Conservation (phyloP, 2,329 filamentous ascomycete species). For the Cladophialophora yegresii region DNA sequence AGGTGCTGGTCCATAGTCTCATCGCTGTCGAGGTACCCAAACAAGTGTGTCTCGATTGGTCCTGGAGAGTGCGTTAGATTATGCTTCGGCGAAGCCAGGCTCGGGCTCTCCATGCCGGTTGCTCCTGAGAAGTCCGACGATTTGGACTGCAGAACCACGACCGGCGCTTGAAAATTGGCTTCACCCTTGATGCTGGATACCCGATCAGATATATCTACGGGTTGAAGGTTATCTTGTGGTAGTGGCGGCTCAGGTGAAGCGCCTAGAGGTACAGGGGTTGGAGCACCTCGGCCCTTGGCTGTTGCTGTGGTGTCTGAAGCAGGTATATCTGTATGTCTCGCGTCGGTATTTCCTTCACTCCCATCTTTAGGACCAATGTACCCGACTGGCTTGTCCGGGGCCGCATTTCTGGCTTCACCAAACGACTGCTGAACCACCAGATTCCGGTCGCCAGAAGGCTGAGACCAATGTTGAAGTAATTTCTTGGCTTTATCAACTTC, state of each 20-base stretch:
- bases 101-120: not conserved
- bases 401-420: not conserved
- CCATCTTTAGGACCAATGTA: not conserved
- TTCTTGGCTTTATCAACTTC: constrained; percentile 1
- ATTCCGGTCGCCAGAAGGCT: not conserved
- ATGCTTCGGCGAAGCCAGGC: not conserved
- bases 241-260: not conserved
- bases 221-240: not conserved
- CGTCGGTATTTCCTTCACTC: not conserved
- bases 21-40: constrained; percentile 11
- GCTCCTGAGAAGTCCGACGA: not conserved
- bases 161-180: not conserved
- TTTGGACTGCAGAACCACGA: not conserved
- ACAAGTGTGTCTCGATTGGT: not conserved
- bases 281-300: not conserved
- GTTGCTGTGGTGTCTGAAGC: not conserved
- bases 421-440: not conserved
- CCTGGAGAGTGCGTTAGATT: not conserved
- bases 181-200: not conserved
- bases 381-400: not conserved
- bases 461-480: constrained; percentile 1
- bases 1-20: constrained; percentile 11
- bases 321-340: not conserved
- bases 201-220: not conserved
- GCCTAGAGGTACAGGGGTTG: not conserved